Base-by-base conservation (phyloP, 108 stramenopile genomes). In the Cyclostephanos tholiformis region DNA sequence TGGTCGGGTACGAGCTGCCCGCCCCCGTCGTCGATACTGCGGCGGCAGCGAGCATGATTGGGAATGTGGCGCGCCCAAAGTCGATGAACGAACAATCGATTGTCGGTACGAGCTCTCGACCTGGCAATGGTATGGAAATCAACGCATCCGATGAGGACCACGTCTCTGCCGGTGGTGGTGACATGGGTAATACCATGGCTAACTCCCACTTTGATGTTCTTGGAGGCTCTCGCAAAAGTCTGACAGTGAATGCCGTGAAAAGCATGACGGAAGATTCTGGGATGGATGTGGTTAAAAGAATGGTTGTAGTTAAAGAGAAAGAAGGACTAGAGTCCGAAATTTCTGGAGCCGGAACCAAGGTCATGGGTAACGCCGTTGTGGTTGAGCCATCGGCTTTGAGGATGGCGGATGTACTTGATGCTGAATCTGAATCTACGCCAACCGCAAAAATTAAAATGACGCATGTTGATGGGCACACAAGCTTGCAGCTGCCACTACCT, bases 1-100 rank as follows among this genome's bases (percentile, higher is more conserved):
- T 60, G 59, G 59, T 60, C 32, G 59, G 59, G 30, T 60, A 60
- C 32, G 59, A 60, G n/a, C 12, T 27, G 53, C 53, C 53, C 9
- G 2, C 25, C 9, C 11, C 23, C 53, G 25, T 27, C 26, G 59
- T 60, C 30, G 30, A n/a, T n/a, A n/a, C 16, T 6, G 32, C 35
- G 14, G 59, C 27, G 19, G 30, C 27, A 35, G 27, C 16, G 11
- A 35, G 27, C 14, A 7, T 29, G 14, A 13, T 2, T 23, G 30
- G 32, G 59, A 60, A 60, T 60, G 59, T 2, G 2, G 35, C 16
- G 44, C 44, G 44, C 14, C 14, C 44, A 0, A 46, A 46, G 44
- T 46, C 44, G 44, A 46, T 46, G 44, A 16, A 46, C 44, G 44
- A 46, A 0, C 14, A 14, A 16, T 2, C 44, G 44, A 46, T 14